Evolutionary conservation across 2,329 filamentous ascomycete genomes (phyloP).

Genomic region (Aspergillus tubingensis): DNA sequence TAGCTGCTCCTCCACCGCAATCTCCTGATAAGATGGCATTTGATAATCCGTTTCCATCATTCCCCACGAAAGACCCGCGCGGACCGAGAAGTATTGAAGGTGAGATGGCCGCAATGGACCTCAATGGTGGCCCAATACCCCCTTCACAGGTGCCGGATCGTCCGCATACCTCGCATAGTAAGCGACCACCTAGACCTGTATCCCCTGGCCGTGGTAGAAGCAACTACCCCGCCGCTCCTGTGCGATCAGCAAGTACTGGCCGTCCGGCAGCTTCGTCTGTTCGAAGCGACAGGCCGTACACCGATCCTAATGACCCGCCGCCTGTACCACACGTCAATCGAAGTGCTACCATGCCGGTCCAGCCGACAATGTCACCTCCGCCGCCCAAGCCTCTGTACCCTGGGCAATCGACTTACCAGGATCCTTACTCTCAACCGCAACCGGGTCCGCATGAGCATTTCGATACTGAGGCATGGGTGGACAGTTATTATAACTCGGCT

Average conservation of each 20-base stretch:
- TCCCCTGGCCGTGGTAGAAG: constrained; percentile 27
- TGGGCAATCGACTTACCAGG: constrained; percentile 37
- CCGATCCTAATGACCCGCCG: constrained; percentile 28
- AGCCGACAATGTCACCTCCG: constrained; percentile 18
- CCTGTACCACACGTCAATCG: constrained; percentile 34
- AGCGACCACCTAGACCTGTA: constrained; percentile 27
- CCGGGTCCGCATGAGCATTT: constrained; percentile 22
- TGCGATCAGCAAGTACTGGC: constrained; percentile 31
- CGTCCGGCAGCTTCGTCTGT: constrained; percentile 21
- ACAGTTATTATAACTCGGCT: constrained; percentile 55
- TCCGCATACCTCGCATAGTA: constrained; percentile 44
- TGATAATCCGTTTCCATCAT: constrained; percentile 55
- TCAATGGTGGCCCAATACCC: constrained; percentile 34
- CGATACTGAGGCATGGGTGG: constrained; percentile 46
- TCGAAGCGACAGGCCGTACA: constrained; percentile 29
- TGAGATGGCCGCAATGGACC: constrained; percentile 42
- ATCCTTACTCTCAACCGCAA: constrained; percentile 27
- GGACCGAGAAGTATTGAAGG: constrained; percentile 39
- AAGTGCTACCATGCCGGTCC: constrained; percentile 42
- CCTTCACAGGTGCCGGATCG: constrained; percentile 29
- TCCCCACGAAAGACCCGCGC: constrained; percentile 31
- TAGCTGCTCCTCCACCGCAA: constrained; percentile 36
- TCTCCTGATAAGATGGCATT: constrained; percentile 43
- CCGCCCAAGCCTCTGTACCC: constrained; percentile 34
- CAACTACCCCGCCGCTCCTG: constrained; percentile 25